Conservation (phyloP, 768 basidiomycete species). For the Dioszegia crocea region DNA sequence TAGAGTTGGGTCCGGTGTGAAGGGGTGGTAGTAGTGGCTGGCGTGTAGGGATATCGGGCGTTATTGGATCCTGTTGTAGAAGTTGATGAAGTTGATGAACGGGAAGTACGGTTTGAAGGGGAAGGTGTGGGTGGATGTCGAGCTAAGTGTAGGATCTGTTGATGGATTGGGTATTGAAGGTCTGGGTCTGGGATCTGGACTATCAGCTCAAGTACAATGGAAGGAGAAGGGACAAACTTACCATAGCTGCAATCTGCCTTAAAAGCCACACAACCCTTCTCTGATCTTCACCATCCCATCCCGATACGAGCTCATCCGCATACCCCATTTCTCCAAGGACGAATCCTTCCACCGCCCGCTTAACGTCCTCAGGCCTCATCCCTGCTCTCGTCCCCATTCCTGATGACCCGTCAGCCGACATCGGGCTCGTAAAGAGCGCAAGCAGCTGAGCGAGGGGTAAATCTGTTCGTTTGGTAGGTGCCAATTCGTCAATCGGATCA, state of each 20-base stretch:
- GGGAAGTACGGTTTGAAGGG: neutral
- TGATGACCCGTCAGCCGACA: no score
- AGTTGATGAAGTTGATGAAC: neutral
- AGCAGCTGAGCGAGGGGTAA: neutral
- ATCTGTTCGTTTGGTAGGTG: neutral
- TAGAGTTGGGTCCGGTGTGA: no score
- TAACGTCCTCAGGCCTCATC: neutral
- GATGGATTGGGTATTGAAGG: conserved; percentile 9
- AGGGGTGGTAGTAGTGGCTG: neutral
- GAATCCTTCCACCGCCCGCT: neutral
- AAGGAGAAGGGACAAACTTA: neutral
- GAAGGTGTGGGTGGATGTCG: neutral
- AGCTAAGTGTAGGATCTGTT: neutral
- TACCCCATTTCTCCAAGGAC: conserved; percentile 6
- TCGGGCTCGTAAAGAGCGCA: neutral
- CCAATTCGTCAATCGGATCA: conserved; percentile 1
- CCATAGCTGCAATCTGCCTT: conserved; percentile 7
- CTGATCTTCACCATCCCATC: conserved; percentile 9
- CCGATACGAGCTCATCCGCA: neutral
- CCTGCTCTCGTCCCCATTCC: neutral
- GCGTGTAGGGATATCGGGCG: neutral
- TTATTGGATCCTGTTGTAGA: neutral
- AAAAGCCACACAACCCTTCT: conserved; percentile 8
- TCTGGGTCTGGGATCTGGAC: conserved; percentile 5
- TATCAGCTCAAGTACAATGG: neutral